A percentile compares a stretch with the other conserved stretches of the same genome.
phyloP scores from a whole-genome alignment of 2,329 filamentous ascomycete genomes.

The Onygena corvina region DNA sequence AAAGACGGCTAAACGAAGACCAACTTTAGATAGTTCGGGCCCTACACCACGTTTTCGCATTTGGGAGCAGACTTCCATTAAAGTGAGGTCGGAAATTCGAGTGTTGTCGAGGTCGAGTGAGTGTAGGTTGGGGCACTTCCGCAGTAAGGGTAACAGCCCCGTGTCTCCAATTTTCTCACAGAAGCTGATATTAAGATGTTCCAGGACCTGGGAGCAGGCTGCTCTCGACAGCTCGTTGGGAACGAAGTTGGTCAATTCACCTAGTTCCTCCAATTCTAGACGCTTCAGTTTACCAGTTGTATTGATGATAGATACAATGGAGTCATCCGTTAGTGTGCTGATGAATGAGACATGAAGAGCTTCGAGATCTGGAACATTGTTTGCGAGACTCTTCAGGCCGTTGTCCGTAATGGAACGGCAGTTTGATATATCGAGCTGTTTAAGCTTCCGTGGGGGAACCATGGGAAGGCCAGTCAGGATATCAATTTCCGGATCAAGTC shows the following conservation, averaged over 20 bases:
- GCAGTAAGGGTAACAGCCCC: constrained; percentile 73
- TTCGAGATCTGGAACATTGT: constrained; percentile 66
- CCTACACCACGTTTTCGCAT: constrained; percentile 53
- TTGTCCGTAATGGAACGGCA: constrained; percentile 61
- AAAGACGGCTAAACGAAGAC: constrained; percentile 69
- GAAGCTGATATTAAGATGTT: constrained; percentile 78
- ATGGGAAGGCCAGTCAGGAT: constrained; percentile 63
- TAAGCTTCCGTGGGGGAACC: constrained; percentile 64
- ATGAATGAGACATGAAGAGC: constrained; percentile 75
- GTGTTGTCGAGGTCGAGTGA: constrained; percentile 89
- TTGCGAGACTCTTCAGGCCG: constrained; percentile 58
- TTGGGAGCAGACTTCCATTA: constrained; percentile 74
- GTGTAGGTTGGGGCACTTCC: constrained; percentile 56
- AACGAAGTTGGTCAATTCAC: constrained; percentile 60
- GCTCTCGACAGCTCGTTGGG: constrained; percentile 64
- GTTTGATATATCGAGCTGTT: constrained; percentile 73
- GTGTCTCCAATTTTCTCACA: constrained; percentile 75
- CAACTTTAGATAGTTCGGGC: constrained; percentile 43
- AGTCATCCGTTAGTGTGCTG: constrained; percentile 57
- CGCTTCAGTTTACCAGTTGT: constrained; percentile 69
- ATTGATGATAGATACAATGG: constrained; percentile 59
- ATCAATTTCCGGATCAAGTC: constrained; percentile 64
- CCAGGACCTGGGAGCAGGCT: constrained; percentile 57
- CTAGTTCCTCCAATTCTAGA: constrained; percentile 78
- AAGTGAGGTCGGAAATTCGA: constrained; percentile 69